Base-by-base conservation (phyloP, 1,139 yeast genomes). In the Protomyces macrosporus region DNA sequence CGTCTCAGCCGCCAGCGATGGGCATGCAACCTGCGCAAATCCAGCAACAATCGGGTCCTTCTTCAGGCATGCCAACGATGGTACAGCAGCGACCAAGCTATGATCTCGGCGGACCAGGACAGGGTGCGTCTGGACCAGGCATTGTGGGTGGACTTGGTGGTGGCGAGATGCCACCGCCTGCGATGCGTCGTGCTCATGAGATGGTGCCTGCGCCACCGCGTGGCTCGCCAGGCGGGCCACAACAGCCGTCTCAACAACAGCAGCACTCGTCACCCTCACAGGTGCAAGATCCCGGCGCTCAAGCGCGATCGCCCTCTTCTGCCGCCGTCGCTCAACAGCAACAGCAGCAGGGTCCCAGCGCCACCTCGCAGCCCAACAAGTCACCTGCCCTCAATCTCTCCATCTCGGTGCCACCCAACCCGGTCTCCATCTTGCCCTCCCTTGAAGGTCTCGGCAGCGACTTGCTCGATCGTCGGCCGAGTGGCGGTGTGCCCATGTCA, bases 391-490 rank as follows among this genome's bases (percentile, higher is more conserved):
- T 40, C 3, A 9, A 34, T 30, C 14, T 52, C 12, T 34, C 37
- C 16, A 58, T 58, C 35, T 37, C 32, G 36, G 62, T 58, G n/a
- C 62, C 62, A 3, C 62, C 36, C 7, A 14, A 35, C 34, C 42
- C 55, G 7, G 51, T 50, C 23, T 55, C 45, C 30, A 42, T 30
- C 16, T 36, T 58, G 33, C 62, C 62, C 23, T 23, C 45, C 6
- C 56, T 58, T 50, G 62, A 58, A 9, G 42, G 56, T n/a, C 51
- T 55, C 10, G 39, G 40, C 30, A 45, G 45, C 32, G 48, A 33
- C 51, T 32, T 51, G 40, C 16, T 52, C 33, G 62, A 58, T 32
- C 55, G 62, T 9, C 55, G 62, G 4, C 53, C 62, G 6, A 40
- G 53, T 34, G 55, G n/a, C 3, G 56, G 36, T 5, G 32, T 40